Evolutionary conservation across 129 eudicot species (phyloP), one percentile per base, ranked within the genome.

Genomic region (Daucus carota): DNA sequence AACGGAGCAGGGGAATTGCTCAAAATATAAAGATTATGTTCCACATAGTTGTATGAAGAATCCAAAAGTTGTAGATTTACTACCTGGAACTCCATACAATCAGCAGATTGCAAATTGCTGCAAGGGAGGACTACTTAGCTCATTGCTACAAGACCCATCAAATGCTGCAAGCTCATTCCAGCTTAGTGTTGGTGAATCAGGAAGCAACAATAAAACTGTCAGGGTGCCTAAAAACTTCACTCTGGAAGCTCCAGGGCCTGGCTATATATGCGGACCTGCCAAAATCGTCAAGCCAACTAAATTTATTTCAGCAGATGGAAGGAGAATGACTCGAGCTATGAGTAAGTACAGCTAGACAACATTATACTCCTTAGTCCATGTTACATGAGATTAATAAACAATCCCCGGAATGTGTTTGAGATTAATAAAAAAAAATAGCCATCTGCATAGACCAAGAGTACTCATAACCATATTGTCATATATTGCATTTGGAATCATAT

Each of bases 181-280:
- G 73, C 66, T 94, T 32, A 87, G 92, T 71, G 98, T 94, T 48
- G 98, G 97, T 54, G 87, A 80, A 14, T 86, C 98, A 32, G 98
- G 97, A 63, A 94, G 90, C 82, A 84, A 91, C 10, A 94, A 94
- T 43, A 91, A 80, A 59, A 91, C 96, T 0, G 97, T 94, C 70
- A 81, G 78, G 82, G 82, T 90, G 24, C 98, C 98, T 3, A 89
- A 75, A 83, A 94, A 91, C 81, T 91, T 91, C 79, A 91, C 97
- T n/a, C 78, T 94, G 77, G 86, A 72, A 46, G 96, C 96, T 73
- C 97, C 98, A 0, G 97, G 96, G 1, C 92, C 96, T 13, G 97
- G 98, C 32, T 94, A 94, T 72, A 94, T 89, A 6, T 94, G 98
- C 84, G 97, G 98, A 29, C 96, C 97, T 2, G 98, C 85, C 52